These are phyloP conservation scores for Ascosphaera aggregata DNA, from an alignment of 2,329 filamentous ascomycete species.

Conservation along the genomic window DNA sequence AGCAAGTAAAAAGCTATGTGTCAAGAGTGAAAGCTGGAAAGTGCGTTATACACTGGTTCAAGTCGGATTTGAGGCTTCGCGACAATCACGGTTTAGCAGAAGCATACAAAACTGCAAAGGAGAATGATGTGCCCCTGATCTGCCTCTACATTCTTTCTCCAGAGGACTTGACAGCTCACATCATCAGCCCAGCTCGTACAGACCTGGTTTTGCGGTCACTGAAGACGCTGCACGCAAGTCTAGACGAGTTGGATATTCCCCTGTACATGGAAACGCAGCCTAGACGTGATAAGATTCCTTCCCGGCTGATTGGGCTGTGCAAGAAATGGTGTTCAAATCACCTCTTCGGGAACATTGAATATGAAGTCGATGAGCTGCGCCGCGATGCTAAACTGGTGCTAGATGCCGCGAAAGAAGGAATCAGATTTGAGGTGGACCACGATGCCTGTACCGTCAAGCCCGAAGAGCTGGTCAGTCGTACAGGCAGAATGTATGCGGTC, in stretches of 20 bases:
- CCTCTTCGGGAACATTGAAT: slow-evolving; percentile 66
- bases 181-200: slow-evolving; percentile 46
- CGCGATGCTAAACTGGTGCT: slow-evolving; percentile 46
- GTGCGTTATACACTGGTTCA: slow-evolving; percentile 76
- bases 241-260: slow-evolving; percentile 52
- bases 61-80: slow-evolving; percentile 46
- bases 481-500: slow-evolving; percentile 60
- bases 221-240: slow-evolving; percentile 36
- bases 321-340: slow-evolving; percentile 50
- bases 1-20: slow-evolving; percentile 33
- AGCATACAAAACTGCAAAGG: slow-evolving; percentile 43
- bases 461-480: slow-evolving; percentile 39
- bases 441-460: slow-evolving; percentile 70
- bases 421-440: slow-evolving; percentile 48
- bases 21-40: slow-evolving; percentile 29
- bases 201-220: slow-evolving; percentile 63
- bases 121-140: slow-evolving; percentile 46
- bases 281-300: slow-evolving; percentile 37
- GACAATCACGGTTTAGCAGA: slow-evolving; percentile 52
- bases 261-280: slow-evolving; percentile 50
- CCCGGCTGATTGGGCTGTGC: slow-evolving; percentile 39
- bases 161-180: slow-evolving; percentile 63
- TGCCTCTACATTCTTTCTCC: slow-evolving; percentile 60
- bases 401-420: slow-evolving; percentile 35
- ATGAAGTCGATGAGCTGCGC: slow-evolving; percentile 74